phyloP scores from a whole-genome alignment of 495 filamentous ascomycete genomes.

The Xylaria nigripes region DNA sequence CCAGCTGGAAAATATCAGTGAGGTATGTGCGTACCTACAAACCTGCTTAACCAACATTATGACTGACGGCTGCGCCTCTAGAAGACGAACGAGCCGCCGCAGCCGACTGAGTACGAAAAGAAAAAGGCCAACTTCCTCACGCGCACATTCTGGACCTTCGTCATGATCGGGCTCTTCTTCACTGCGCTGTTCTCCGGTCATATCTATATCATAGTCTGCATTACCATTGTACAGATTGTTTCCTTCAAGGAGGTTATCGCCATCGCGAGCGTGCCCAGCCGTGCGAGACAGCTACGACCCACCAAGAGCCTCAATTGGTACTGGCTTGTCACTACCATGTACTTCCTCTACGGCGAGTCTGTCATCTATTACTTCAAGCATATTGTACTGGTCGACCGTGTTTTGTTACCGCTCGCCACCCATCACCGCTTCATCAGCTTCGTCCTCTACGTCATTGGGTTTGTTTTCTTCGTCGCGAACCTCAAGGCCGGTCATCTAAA shows the following conservation, averaged over 20 bases:
- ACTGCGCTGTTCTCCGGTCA: conserved; percentile 85
- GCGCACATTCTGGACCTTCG: conserved; percentile 92
- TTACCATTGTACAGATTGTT: conserved; percentile 88
- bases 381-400: conserved; percentile 87
- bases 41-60: neutral
- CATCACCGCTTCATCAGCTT: conserved; percentile 99
- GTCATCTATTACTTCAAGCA: conserved; percentile 99
- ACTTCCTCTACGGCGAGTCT: conserved; percentile 96
- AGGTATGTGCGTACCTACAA: conserved; percentile 22
- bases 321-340: conserved; percentile 97
- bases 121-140: conserved; percentile 98
- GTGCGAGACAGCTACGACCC: conserved; percentile 82
- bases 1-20: conserved; percentile 30
- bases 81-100: conserved; percentile 25
- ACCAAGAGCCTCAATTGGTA: conserved; percentile 99
- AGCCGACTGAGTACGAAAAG: conserved; percentile 78
- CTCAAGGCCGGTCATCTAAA: conserved; percentile 91
- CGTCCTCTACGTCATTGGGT: conserved; percentile 92
- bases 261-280: conserved; percentile 88
- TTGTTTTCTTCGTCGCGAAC: conserved; percentile 97
- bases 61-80: conserved; percentile 5
- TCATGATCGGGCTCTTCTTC: conserved; percentile 96
- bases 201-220: conserved; percentile 88
- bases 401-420: conserved; percentile 85
- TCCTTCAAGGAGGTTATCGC: conserved; percentile 99